A percentile compares a stretch with the other conserved stretches of the same genome.
Conservation (phyloP, 1,139 yeast genomes). For the Yamadazyma conglobata region DNA sequence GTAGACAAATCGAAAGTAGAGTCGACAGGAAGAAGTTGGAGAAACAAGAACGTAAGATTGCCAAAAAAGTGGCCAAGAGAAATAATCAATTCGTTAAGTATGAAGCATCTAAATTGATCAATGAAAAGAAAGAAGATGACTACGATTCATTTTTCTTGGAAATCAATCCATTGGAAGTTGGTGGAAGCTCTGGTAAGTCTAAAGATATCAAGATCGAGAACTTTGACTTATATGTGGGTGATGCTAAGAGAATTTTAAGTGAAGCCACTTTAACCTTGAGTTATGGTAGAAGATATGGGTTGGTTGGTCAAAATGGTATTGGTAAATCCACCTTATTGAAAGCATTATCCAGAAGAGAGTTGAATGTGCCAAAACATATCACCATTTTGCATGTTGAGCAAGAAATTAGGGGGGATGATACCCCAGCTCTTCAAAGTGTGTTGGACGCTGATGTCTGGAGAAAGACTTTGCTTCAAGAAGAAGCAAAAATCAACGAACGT, state of each 20-base stretch:
- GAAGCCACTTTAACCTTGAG: slow-evolving; percentile 86
- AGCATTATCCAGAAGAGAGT: slow-evolving; percentile 90
- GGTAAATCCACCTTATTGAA: slow-evolving; percentile 93
- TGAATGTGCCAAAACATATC: slow-evolving; percentile 90
- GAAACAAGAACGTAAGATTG: slow-evolving; percentile 95
- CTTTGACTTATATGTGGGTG: slow-evolving; percentile 92
- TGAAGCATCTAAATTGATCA: slow-evolving; percentile 86
- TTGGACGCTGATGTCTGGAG: slow-evolving; percentile 99
- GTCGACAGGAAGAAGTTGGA: slow-evolving; percentile 96
- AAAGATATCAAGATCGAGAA: slow-evolving; percentile 92
- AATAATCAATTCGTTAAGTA: slow-evolving; percentile 82
- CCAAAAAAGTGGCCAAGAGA: slow-evolving; percentile 93
- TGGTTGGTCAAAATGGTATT: slow-evolving; percentile 98
- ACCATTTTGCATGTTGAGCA: slow-evolving; percentile 96
- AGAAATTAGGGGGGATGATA: slow-evolving; percentile 92
- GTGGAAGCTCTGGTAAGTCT: slow-evolving; percentile 88
- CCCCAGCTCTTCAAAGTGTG: slow-evolving; percentile 85
- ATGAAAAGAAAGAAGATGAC: slow-evolving; percentile 61
- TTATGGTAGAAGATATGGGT: slow-evolving; percentile 92
- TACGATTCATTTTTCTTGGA: slow-evolving; percentile 93
- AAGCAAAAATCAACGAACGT: slow-evolving; percentile 68
- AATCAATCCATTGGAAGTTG: slow-evolving; percentile 91
- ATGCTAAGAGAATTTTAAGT: slow-evolving; percentile 86
- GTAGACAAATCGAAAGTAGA: slow-evolving; percentile 86
- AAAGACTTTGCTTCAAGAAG: slow-evolving; percentile 78